A percentile compares a stretch with the other conserved stretches of the same genome.
Conservation (phyloP, 2,329 filamentous ascomycete genomes). For the Periconia sp. region DNA sequence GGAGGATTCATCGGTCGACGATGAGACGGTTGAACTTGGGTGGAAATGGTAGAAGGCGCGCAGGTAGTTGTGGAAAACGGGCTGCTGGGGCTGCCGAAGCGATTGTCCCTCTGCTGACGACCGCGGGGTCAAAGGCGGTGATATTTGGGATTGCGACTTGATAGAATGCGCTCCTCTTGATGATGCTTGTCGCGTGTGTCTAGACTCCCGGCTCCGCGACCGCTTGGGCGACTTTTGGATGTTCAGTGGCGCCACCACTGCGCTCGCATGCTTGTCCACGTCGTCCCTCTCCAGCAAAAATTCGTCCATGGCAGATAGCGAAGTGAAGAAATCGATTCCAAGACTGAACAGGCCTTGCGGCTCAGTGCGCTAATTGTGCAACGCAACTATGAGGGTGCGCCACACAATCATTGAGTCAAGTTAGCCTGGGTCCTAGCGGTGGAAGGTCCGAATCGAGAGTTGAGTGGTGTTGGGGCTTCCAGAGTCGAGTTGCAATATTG, state of each 20-base stretch:
- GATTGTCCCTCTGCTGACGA: constrained; percentile 67
- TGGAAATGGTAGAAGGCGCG: constrained; percentile 94
- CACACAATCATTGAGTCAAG: constrained; percentile 36
- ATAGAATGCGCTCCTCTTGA: constrained; percentile 38
- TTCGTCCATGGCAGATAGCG: constrained; percentile 32
- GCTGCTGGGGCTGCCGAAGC: constrained; percentile 56
- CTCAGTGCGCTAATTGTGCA: constrained; percentile 33
- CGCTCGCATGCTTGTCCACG: constrained; percentile 41
- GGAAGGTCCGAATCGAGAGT: constrained; percentile 11
- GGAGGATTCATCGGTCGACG: constrained; percentile 69
- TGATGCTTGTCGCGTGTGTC: constrained; percentile 41
- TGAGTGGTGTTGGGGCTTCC: constrained; percentile 5
- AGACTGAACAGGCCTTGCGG: constrained; percentile 4
- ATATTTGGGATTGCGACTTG: constrained; percentile 64
- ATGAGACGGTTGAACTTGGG: constrained; percentile 75
- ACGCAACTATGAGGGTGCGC: constrained; percentile 24
- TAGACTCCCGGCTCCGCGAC: constrained; percentile 24
- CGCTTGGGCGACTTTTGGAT: constrained; percentile 43
- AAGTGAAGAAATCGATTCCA: constrained; percentile 7
- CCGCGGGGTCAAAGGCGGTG: constrained; percentile 77
- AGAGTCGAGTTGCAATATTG: constrained; percentile 7
- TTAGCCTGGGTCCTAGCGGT: constrained; percentile 15
- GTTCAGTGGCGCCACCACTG: constrained; percentile 44
- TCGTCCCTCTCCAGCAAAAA: constrained; percentile 31
- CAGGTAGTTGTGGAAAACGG: constrained; percentile 90